Evolutionary conservation across 2,329 filamentous ascomycete genomes (phyloP), one percentile per base, ranked within the genome.

Genomic region (Microdochium nivale): DNA sequence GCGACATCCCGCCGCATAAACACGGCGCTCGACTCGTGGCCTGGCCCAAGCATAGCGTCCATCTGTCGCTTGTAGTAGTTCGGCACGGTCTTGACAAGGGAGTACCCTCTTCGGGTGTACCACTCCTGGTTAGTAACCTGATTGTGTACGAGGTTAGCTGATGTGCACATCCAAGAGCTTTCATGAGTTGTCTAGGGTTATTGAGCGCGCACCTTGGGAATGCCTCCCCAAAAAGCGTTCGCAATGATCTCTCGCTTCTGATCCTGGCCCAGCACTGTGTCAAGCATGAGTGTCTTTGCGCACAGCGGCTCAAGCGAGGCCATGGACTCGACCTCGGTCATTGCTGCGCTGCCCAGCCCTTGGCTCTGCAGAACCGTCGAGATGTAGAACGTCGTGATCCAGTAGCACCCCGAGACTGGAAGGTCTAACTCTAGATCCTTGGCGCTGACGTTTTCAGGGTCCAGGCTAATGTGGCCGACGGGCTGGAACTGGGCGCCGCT

Each of bases 381-480:
- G 49, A 63, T 54, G 27, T 61, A 63, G 49, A 63, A 62, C 10
- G 55, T 56, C 48, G 54, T 53, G 35, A 63, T 55, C 1, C 58
- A 58, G 47, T 62, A 53, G 25, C 61, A 23, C 9, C 60, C 61
- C 5, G 54, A 48, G 3, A 54, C 32, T 10, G 56, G 51, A 16
- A 55, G 54, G 16, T 32, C 10, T 3, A 62, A 49, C 23, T 54
- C 55, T 2, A 55, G 47, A 3, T 56, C 49, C 1, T 53, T 32
- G 8, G 59, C 54, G 25, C 58, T 54, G 3, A 47, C 51, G 19
- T 44, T 44, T 13, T 23, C 40, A 2, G 40, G 40, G 52, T 62
- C 60, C 3, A 68, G 58, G 2, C 62, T 59, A 33, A 67, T 62
- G 47, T 68, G 65, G 3, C 65, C 65, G 23, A 68, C 54, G 1